Conservation (phyloP, 768 basidiomycete genomes). For the Russula sp. region DNA sequence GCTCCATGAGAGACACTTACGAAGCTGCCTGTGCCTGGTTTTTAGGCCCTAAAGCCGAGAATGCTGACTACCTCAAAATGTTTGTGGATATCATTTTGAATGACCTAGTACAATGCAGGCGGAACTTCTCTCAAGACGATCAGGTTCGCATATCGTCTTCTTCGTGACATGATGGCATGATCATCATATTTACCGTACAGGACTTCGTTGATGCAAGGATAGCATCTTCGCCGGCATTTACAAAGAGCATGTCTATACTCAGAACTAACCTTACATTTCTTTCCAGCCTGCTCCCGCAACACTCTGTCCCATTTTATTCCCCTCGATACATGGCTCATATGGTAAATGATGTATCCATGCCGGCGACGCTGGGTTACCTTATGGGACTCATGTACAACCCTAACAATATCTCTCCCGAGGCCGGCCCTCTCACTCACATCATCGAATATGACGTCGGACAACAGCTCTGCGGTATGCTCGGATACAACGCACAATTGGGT, state of each 20-base stretch:
- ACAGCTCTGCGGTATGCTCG: slow-evolving; percentile 44
- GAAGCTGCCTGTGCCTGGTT: slow-evolving; percentile 41
- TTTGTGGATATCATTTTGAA: slow-evolving; percentile 35
- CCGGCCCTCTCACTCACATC: slow-evolving; percentile 41
- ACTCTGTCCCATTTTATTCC: slow-evolving; percentile 42
- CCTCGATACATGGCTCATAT: slow-evolving; percentile 45
- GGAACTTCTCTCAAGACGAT: slow-evolving; percentile 37
- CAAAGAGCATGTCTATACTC: slow-evolving; percentile 32
- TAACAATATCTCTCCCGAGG: slow-evolving; percentile 46
- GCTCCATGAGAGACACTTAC: slow-evolving; percentile 23
- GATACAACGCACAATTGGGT: slow-evolving; percentile 33
- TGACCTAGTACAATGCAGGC: slow-evolving; percentile 32
- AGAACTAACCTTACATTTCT: slow-evolving; percentile 28
- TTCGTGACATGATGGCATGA: not conserved
- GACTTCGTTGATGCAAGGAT: slow-evolving; percentile 31
- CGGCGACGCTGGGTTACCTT: slow-evolving; percentile 33
- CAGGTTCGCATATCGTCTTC: slow-evolving; percentile 27
- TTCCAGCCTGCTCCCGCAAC: slow-evolving; percentile 33
- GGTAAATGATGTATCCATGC: slow-evolving; percentile 39
- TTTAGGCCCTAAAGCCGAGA: slow-evolving; percentile 43
- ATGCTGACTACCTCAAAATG: slow-evolving; percentile 34
- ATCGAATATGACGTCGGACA: slow-evolving; percentile 43
- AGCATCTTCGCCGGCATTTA: slow-evolving; percentile 30
- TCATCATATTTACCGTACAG: slow-evolving; percentile 13
- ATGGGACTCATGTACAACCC: slow-evolving; percentile 39